These are phyloP conservation scores for Huiozyma sinensis DNA, from an alignment of 805 yeast genomes.

Conservation along the genomic window DNA sequence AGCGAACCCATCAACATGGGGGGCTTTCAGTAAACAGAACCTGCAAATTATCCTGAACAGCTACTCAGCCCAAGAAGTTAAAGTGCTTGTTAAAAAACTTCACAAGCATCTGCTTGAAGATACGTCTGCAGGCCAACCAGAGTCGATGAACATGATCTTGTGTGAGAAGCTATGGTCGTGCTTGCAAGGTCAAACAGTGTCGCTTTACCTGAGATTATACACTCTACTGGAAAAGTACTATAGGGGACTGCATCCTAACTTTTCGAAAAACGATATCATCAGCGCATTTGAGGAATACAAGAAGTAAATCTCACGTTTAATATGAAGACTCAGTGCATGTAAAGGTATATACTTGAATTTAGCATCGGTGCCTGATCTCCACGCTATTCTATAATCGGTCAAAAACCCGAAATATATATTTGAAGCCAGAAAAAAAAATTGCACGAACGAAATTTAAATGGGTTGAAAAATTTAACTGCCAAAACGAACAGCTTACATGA, in stretches of 20 bases:
- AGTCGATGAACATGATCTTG: constrained; percentile 31
- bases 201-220: constrained; percentile 43
- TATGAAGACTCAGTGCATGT: no score
- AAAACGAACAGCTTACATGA: no score
- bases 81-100: constrained; percentile 42
- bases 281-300: constrained; percentile 37
- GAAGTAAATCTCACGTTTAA: background rate
- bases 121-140: constrained; percentile 27
- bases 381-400: no score
- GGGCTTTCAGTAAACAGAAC: constrained; percentile 51
- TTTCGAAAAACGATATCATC: constrained; percentile 47
- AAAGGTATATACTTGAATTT: no score
- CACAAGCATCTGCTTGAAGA: constrained; percentile 48
- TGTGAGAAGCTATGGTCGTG: constrained; percentile 60
- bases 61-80: constrained; percentile 50
- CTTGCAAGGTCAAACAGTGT: constrained; percentile 51
- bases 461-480: no score
- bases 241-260: constrained; percentile 39
- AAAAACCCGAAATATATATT: no score
- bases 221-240: constrained; percentile 47
- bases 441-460: no score
- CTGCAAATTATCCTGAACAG: constrained; percentile 46
- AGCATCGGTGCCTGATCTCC: no score
- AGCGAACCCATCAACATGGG: constrained; percentile 36
- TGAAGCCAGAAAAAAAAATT: no score